These are phyloP conservation scores for Flaveria robusta DNA, from an alignment of 129 eudicot species.

Conservation along the genomic window DNA sequence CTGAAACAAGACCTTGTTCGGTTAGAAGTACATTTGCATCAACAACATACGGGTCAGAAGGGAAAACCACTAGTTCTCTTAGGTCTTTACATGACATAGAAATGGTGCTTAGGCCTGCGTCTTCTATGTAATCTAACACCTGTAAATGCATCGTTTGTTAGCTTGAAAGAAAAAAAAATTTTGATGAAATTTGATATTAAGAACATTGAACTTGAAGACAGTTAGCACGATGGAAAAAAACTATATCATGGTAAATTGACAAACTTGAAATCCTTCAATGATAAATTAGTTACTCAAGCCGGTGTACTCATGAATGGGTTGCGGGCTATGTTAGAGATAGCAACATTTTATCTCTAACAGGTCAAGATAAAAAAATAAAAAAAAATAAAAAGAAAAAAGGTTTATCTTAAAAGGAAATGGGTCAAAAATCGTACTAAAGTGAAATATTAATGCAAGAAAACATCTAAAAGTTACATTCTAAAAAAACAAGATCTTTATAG, in stretches of 20 bases:
- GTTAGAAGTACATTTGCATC: slow-evolving; percentile 58
- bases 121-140: slow-evolving; percentile 80
- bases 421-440: neutral
- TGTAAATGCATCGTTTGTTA: slow-evolving; percentile 19
- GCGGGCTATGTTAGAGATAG: too few relatives aligned
- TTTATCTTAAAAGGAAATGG: neutral
- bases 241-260: neutral
- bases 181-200: neutral
- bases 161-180: neutral
- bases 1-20: slow-evolving; percentile 53
- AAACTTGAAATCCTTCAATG: neutral
- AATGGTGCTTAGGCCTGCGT: slow-evolving; percentile 62
- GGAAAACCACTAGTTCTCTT: slow-evolving; percentile 76
- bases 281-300: neutral
- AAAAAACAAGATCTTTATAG: neutral
- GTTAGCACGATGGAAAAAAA: neutral
- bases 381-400: too few relatives aligned
- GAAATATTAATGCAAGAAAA: neutral
- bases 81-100: slow-evolving; percentile 69
- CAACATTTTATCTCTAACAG: neutral
- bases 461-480: neutral
- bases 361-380: neutral
- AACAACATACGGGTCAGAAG: slow-evolving; percentile 68
- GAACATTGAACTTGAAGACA: neutral
- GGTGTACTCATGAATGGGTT: too few relatives aligned